These are phyloP conservation scores for Termitomyces sp. DNA, from an alignment of 768 basidiomycete genomes.

Conservation along the genomic window DNA sequence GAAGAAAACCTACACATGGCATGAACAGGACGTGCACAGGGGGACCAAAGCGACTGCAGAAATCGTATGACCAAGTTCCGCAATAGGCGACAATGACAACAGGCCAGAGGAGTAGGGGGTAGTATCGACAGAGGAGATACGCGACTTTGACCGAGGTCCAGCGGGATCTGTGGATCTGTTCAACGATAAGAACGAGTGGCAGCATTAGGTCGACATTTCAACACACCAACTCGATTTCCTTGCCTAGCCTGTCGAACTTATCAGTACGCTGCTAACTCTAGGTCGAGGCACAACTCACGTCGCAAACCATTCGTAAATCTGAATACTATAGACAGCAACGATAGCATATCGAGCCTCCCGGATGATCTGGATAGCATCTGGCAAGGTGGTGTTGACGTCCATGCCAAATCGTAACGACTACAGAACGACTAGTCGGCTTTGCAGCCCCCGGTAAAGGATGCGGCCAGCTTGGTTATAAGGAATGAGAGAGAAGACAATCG, in stretches of 20 bases:
- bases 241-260: constrained; percentile 16
- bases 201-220: not conserved
- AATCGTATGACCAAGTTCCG: constrained; percentile 23
- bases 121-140: constrained; percentile 38
- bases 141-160: constrained; percentile 34
- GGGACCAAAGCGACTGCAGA: constrained; percentile 24
- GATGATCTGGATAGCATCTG: constrained; percentile 12
- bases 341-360: constrained; percentile 25
- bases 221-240: constrained; percentile 30
- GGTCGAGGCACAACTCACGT: constrained; percentile 22
- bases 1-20: constrained; percentile 20
- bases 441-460: not conserved
- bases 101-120: constrained; percentile 31
- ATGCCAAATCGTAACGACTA: constrained; percentile 1
- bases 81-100: constrained; percentile 31
- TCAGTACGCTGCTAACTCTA: not conserved
- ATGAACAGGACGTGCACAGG: constrained; percentile 26
- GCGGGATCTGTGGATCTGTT: constrained; percentile 26
- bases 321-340: constrained; percentile 24
- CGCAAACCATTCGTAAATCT: constrained; percentile 31
- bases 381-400: constrained; percentile 4
- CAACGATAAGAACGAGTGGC: not conserved
- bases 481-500: not conserved
- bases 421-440: constrained; percentile 3
- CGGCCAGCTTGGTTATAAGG: constrained; percentile 8